Evolutionary conservation across 805 yeast genomes (phyloP), one percentile per base, ranked within the genome.

Genomic region (Tetrapisispora nanseiensis): DNA sequence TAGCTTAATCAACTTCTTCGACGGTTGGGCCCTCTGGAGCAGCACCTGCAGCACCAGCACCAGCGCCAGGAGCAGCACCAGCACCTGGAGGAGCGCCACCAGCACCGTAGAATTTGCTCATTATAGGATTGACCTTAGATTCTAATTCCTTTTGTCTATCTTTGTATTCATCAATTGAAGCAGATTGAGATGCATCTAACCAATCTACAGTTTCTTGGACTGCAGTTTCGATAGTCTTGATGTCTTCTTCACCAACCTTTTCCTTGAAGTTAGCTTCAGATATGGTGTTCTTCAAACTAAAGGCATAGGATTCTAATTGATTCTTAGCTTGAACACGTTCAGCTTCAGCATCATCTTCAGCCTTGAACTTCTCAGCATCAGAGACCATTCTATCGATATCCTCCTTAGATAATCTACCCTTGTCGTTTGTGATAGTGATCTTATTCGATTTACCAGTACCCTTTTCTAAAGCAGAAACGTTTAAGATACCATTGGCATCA

Each of bases 371-470:
- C 75, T 90, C 97, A 60, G 97, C 97, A 70, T 90, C 97, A 51
- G 85, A 71, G 51, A 90, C 96, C 97, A 89, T 89, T 71, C 89
- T 83, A 74, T 90, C 97, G 59, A 89, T 89, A 65, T 89, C 97
- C 68, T 89, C 96, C 79, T 87, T 85, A 51, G 96, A 86, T 63
- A 89, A 77, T 78, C 97, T 87, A 71, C 97, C 97, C 76, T 89
- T 90, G 70, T 89, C 97, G 75, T 89, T 90, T 70, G 97, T 89
- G 70, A 89, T 90, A 67, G 97, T 89, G 65, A 89, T 90, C 81
- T 90, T 82, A 75, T 82, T 86, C 57, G 95, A 72, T 78, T 89
- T 90, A 75, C 97, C 97, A 52, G 97, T 90, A 74, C 96, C 95
- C 79, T 90, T 89, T 76, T 89, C 97, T 56, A 87, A 75, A 47